Evolutionary conservation across 371 early-diverging fungal genomes (phyloP).

Genomic region (Dichotomocladium elegans): DNA sequence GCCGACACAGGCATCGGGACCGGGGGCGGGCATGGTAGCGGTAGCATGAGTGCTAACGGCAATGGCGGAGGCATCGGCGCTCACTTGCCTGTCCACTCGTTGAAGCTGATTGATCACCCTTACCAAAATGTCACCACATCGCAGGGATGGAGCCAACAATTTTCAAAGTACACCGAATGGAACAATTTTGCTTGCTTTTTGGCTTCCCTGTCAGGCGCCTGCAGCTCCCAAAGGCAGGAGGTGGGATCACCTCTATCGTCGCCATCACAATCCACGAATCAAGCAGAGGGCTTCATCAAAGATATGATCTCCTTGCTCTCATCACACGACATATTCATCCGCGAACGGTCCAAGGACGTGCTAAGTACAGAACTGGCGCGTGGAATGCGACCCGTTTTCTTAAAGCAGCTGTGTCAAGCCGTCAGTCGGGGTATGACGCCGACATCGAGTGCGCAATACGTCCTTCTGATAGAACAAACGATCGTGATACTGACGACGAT

Average conservation of each 20-base stretch:
- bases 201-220: slow-evolving; percentile 62
- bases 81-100: neutral
- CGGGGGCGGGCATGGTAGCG: neutral
- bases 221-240: too few relatives aligned
- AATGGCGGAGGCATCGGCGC: too few relatives aligned
- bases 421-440: slow-evolving; percentile 65
- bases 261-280: too few relatives aligned
- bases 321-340: slow-evolving; percentile 74
- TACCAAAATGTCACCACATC: slow-evolving; percentile 3
- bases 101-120: too few relatives aligned
- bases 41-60: neutral
- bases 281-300: slow-evolving; percentile 71
- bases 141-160: slow-evolving; percentile 1
- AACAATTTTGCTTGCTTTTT: slow-evolving; percentile 67
- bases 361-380: slow-evolving; percentile 80
- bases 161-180: slow-evolving; percentile 41
- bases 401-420: slow-evolving; percentile 63
- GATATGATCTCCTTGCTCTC: slow-evolving; percentile 81
- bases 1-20: neutral
- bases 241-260: too few relatives aligned
- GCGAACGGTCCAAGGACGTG: slow-evolving; percentile 83
- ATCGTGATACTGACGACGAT: slow-evolving; percentile 77
- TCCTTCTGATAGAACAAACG: slow-evolving; percentile 82
- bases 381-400: slow-evolving; percentile 71
- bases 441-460: slow-evolving; percentile 56